Conservation (phyloP, 1,284 basidiomycete genomes). For the Pisolithus thermaeus region DNA sequence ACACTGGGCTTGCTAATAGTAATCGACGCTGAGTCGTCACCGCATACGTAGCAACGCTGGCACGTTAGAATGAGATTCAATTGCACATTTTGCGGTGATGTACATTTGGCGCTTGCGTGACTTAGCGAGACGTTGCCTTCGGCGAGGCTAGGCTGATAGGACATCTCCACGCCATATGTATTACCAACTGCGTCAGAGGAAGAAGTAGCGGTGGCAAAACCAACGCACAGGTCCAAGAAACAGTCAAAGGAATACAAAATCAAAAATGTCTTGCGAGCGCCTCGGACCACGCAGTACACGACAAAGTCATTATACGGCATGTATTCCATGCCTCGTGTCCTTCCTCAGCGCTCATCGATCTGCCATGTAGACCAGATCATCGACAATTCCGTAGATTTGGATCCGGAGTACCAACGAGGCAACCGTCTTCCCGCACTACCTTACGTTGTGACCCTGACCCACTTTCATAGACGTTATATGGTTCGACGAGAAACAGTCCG, state of each 20-base stretch:
- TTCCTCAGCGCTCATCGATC: not conserved
- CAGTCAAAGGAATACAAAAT: conserved; percentile 31
- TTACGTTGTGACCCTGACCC: not conserved
- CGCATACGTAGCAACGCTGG: no score
- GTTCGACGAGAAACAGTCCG: conserved; percentile 39
- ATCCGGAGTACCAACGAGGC: conserved; percentile 53
- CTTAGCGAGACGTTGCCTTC: no score
- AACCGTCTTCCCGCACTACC: conserved; percentile 2
- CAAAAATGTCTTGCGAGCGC: conserved; percentile 32
- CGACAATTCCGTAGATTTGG: conserved; percentile 39
- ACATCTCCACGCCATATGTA: no score
- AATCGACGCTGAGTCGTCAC: no score
- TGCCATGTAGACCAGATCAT: conserved; percentile 38
- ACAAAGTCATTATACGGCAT: conserved; percentile 41
- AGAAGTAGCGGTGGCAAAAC: conserved; percentile 24
- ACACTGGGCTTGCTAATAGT: no score
- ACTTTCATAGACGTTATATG: conserved; percentile 42
- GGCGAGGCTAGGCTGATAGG: no score
- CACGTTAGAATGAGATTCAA: no score
- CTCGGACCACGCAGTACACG: conserved; percentile 40
- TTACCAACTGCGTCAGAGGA: conserved; percentile 25
- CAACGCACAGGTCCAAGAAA: conserved; percentile 18
- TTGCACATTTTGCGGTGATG: no score
- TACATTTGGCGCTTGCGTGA: no score
- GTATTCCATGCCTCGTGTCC: conserved; percentile 1